Percentiles rank a stretch among this genome's conserved stretches.
phyloP scores from a whole-genome alignment of 345 rosid genomes.

The Syzygium oleosum region DNA sequence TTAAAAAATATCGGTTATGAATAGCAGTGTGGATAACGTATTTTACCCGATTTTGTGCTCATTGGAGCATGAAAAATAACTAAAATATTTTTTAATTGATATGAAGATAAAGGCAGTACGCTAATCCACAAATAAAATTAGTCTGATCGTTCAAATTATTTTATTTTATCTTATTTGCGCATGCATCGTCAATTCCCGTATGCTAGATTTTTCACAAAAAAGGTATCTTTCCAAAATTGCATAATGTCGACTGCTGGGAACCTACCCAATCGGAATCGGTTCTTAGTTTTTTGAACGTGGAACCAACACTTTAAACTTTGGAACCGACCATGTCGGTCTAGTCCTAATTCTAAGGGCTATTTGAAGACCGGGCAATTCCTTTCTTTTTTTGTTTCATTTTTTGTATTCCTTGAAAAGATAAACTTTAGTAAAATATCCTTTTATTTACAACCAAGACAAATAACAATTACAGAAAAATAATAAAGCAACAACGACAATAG shows the following conservation, averaged over 20 bases:
- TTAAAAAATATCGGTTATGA: neutral
- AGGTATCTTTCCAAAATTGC: neutral
- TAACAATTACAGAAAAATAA: neutral
- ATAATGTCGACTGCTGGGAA: neutral
- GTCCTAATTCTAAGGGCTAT: neutral
- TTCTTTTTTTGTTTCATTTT: neutral
- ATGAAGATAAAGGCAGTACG: neutral
- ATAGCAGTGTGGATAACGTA: neutral
- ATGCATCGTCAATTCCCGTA: neutral
- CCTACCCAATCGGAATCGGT: accelerated
- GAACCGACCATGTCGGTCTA: neutral
- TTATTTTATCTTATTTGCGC: neutral
- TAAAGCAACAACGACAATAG: neutral
- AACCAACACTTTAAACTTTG: neutral
- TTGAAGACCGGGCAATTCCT: neutral
- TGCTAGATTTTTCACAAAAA: neutral
- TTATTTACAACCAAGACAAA: neutral
- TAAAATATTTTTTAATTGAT: neutral
- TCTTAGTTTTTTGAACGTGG: accelerated
- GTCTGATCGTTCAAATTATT: accelerated
- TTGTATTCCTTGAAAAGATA: neutral
- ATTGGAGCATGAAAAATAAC: neutral
- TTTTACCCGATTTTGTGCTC: neutral
- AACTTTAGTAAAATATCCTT: neutral
- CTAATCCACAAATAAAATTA: neutral